Percentiles rank a stretch among this genome's conserved stretches.
phyloP scores from a whole-genome alignment of 1,284 basidiomycete species.

The Phellopilus nigrolimitatus region DNA sequence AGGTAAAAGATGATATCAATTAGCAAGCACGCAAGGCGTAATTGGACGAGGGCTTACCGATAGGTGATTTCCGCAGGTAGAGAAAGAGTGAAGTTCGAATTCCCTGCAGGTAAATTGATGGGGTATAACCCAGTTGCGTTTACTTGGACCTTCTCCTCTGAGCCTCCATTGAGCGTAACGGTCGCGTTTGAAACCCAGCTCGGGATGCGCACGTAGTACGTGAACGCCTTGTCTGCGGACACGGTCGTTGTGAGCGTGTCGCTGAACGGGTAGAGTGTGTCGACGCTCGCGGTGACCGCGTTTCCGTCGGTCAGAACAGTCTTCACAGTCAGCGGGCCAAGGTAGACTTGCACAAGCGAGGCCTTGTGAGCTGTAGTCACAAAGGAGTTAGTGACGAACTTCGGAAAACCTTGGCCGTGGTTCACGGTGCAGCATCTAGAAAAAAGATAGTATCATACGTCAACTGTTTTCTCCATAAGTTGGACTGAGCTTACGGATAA shows the following conservation, averaged over 20 bases:
- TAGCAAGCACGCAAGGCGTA: neutral
- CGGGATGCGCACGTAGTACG: conserved; percentile 51
- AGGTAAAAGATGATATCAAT: conserved; percentile 2
- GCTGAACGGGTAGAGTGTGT: conserved; percentile 55
- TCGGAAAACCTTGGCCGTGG: conserved; percentile 57
- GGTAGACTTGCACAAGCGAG: conserved; percentile 50
- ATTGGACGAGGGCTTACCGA: conserved; percentile 31
- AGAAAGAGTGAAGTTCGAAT: conserved; percentile 41
- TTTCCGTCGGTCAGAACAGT: conserved; percentile 46
- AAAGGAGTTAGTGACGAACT: conserved; percentile 57
- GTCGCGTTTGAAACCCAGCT: conserved; percentile 50
- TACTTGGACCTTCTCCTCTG: conserved; percentile 30
- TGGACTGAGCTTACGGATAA: conserved; percentile 43
- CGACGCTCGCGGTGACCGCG: conserved; percentile 42
- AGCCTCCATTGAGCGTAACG: conserved; percentile 41
- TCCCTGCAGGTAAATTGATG: conserved; percentile 39
- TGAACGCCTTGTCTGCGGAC: conserved; percentile 44
- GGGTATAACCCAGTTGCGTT: conserved; percentile 46
- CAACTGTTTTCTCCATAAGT: too few species aligned
- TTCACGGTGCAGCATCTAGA: conserved; percentile 56
- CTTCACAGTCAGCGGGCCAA: conserved; percentile 47
- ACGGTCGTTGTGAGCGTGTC: conserved; percentile 48
- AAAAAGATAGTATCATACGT: neutral
- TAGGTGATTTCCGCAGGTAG: conserved; percentile 45
- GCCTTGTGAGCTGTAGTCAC: conserved; percentile 43